Base-by-base conservation (phyloP, 257 asterid species). In the Eucommia ulmoides region DNA sequence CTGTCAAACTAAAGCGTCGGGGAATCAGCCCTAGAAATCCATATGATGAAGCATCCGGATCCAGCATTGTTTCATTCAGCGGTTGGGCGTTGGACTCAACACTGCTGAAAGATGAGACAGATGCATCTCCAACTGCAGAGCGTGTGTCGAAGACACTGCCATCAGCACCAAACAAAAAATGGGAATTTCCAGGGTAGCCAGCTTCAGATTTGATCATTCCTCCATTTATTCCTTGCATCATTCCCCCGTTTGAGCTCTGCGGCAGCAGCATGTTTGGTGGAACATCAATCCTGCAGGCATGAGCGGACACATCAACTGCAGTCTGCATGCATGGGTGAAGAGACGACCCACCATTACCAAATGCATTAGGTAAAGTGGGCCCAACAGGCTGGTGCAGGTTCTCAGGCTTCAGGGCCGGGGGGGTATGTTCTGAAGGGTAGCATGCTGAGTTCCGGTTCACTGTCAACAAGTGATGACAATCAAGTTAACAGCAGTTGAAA, bases 11-110 rank as follows among this genome's bases (percentile, higher is more conserved):
- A 73, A 89, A 89, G 70, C 74, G 82, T 19, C 91, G 88, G 25
- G 97, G 91, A 23, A 89, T 80, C 78, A 82, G 97, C 50, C 93
- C 84, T 73, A 89, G 66, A 42, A 78, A 70, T 33, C 94, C 93
- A 53, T 74, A 72, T 8, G 87, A 55, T 64, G 71, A 58, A 38
- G 58, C 53, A 62, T 76, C 88, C 3, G 72, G 67, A 58, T 78
- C 88, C 63, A 80, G 52, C 41, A 69, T 54, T 15, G 70, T 45
- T 69, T 68, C 93, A 9, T 63, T 65, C 69, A 78, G 33, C 0
- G 79, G 59, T 50, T 72, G 89, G 5, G 81, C 54, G 57, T 73
- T 73, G 51, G 91, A 56, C 58, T 74, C 85, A 3, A 66, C 81
- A 22, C 79, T 68, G 62, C 72, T 69, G 60, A 76, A 85, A 38